Percentiles rank a stretch among this genome's conserved stretches.
Evolutionary conservation across 805 yeast genomes (phyloP).

Genomic region (Debaryomyces maramus): DNA sequence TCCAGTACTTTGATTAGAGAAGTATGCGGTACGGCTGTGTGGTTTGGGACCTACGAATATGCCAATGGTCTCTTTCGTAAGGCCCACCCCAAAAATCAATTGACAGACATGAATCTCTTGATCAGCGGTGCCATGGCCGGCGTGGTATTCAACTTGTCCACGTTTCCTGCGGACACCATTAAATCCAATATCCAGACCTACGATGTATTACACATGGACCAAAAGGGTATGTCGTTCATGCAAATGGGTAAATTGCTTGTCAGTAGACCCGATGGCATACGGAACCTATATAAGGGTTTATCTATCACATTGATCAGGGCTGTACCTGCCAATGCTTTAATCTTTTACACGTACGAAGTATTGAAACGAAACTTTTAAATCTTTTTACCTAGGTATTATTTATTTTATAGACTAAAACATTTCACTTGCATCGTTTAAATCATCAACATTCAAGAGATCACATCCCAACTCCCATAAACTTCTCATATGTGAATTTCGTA

Average conservation of each 20-base stretch:
- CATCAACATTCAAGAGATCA: constrained; percentile 66
- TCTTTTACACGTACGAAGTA: constrained; percentile 77
- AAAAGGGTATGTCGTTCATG: constrained; percentile 4
- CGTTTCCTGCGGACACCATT: constrained; percentile 89
- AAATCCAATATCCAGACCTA: constrained; percentile 82
- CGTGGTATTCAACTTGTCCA: constrained; percentile 69
- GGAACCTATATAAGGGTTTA: constrained; percentile 79
- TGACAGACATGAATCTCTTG: constrained; percentile 55
- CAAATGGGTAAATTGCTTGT: constrained; percentile 10
- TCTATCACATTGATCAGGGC: constrained; percentile 81
- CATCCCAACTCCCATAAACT: constrained; percentile 48
- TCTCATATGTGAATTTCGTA: constrained; percentile 48
- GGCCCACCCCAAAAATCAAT: constrained; percentile 16
- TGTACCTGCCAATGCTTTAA: constrained; percentile 86
- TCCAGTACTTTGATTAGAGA: constrained; percentile 79
- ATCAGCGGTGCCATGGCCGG: constrained; percentile 89
- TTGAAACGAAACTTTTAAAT: constrained; percentile 40
- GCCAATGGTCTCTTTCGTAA: constrained; percentile 38
- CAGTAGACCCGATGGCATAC: constrained; percentile 54
- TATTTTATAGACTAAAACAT: constrained; percentile 11
- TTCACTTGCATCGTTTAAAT: constrained; percentile 42
- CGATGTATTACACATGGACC: constrained; percentile 22
- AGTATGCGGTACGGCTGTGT: constrained; percentile 85
- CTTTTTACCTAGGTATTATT: no score
- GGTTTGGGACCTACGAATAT: constrained; percentile 89